phyloP scores from a whole-genome alignment of 371 early-diverging fungal genomes.

The Saksenaea vasiformis region DNA sequence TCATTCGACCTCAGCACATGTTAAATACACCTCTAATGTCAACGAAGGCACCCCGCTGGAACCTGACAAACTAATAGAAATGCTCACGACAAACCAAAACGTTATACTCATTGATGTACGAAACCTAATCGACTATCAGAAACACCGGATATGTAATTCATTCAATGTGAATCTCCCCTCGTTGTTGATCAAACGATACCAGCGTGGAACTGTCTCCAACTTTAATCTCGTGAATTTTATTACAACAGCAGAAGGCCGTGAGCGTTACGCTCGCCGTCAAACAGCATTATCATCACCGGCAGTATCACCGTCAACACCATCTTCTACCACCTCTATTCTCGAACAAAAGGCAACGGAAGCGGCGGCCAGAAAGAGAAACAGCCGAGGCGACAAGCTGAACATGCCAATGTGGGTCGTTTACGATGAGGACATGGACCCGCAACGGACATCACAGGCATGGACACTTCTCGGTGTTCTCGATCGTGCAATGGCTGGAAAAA shows the following conservation, averaged over 20 bases:
- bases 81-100: slow-evolving; percentile 9
- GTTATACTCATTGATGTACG: slow-evolving; percentile 51
- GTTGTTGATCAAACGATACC: slow-evolving; percentile 59
- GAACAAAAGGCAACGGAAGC: slow-evolving; percentile 32
- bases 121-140: slow-evolving; percentile 45
- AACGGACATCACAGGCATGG: slow-evolving; percentile 61
- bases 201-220: slow-evolving; percentile 58
- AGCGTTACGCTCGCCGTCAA: slow-evolving; percentile 29
- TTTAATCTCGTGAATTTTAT: slow-evolving; percentile 66
- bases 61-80: slow-evolving; percentile 22
- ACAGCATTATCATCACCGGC: neutral
- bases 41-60: slow-evolving; percentile 19
- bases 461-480: slow-evolving; percentile 60
- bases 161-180: slow-evolving; percentile 68
- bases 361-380: slow-evolving; percentile 14
- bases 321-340: slow-evolving; percentile 13
- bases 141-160: slow-evolving; percentile 40
- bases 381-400: neutral
- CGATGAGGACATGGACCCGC: slow-evolving; percentile 58
- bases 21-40: neutral
- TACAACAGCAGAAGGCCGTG: slow-evolving; percentile 61
- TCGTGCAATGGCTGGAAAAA: slow-evolving; percentile 28
- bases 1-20: slow-evolving; percentile 17
- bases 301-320: neutral
- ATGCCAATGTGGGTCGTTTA: slow-evolving; percentile 47